phyloP scores from a whole-genome alignment of 2,329 filamentous ascomycete genomes.

The Chaetoscypha palmicola region DNA sequence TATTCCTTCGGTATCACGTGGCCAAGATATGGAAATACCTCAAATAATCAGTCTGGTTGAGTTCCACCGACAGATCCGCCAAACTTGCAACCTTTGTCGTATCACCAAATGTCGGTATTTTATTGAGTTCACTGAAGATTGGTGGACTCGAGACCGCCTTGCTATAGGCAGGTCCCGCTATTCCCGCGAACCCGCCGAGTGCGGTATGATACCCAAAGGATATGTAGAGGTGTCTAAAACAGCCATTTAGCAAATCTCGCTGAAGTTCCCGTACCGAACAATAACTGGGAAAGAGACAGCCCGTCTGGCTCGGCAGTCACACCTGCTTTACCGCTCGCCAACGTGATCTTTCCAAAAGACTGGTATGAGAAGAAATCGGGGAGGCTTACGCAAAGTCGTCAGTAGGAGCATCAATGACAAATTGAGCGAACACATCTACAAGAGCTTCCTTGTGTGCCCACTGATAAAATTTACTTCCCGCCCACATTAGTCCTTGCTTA shows the following conservation, averaged over 20 bases:
- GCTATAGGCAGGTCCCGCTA: conserved; percentile 13
- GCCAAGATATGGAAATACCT: neutral
- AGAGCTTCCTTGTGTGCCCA: conserved; percentile 8
- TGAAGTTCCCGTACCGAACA: no score
- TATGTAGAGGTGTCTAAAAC: conserved; percentile 13
- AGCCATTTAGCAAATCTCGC: no score
- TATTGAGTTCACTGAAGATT: conserved; percentile 18
- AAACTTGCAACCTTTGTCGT: conserved; percentile 14
- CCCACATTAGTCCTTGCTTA: conserved; percentile 18
- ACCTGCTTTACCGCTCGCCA: no score
- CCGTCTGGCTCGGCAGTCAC: no score
- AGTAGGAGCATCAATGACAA: conserved; percentile 12
- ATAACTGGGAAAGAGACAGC: no score
- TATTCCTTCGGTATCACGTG: no score
- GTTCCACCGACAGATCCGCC: conserved; percentile 10
- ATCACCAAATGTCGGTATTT: conserved; percentile 14
- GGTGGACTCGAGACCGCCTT: conserved; percentile 16
- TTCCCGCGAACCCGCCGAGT: conserved; percentile 11
- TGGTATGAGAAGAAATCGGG: no score
- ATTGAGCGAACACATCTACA: conserved; percentile 13
- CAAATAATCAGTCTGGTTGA: conserved; percentile 17
- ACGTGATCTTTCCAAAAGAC: no score
- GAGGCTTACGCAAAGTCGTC: conserved; percentile 11
- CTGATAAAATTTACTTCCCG: conserved; percentile 13
- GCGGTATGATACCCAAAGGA: conserved; percentile 11